phyloP scores from a whole-genome alignment of 805 yeast species.

The Saccharomycopsis vini region DNA sequence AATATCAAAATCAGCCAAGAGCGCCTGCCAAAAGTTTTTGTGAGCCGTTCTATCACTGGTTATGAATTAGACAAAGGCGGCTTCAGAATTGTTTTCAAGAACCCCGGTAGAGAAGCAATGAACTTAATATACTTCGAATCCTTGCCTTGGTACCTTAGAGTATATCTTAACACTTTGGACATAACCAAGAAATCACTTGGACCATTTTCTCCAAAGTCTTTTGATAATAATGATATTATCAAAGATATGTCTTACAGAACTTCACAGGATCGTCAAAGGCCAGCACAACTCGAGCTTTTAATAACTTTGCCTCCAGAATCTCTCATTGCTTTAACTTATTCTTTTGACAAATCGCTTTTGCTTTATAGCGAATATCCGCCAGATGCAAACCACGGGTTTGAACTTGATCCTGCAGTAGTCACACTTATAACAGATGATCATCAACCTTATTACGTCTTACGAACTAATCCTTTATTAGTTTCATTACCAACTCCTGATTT shows the following conservation, averaged over 20 bases:
- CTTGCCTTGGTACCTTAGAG: conserved; percentile 87
- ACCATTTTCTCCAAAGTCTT: background rate
- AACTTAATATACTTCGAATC: conserved; percentile 64
- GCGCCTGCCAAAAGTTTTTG: conserved; percentile 33
- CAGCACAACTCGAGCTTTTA: conserved; percentile 71
- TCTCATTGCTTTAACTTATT: conserved; percentile 54
- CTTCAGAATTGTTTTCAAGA: conserved; percentile 66
- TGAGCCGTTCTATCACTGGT: conserved; percentile 83
- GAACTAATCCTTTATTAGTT: conserved; percentile 82
- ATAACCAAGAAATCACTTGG: conserved; percentile 21
- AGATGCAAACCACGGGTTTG: conserved; percentile 97
- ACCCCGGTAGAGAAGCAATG: conserved; percentile 45
- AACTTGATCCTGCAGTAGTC: conserved; percentile 82
- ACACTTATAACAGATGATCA: conserved; percentile 35
- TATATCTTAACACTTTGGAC: conserved; percentile 64
- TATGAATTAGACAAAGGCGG: conserved; percentile 90
- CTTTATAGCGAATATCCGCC: conserved; percentile 95
- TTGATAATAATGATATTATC: conserved; percentile 32
- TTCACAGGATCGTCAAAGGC: conserved; percentile 70
- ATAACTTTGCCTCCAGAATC: conserved; percentile 57
- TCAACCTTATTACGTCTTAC: conserved; percentile 36
- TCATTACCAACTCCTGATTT: conserved; percentile 95
- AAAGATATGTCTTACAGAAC: conserved; percentile 57
- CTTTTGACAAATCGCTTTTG: conserved; percentile 81
- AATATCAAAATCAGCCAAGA: conserved; percentile 1